phyloP scores from a whole-genome alignment of 208 protist genomes.

The Leishmania tropica region DNA sequence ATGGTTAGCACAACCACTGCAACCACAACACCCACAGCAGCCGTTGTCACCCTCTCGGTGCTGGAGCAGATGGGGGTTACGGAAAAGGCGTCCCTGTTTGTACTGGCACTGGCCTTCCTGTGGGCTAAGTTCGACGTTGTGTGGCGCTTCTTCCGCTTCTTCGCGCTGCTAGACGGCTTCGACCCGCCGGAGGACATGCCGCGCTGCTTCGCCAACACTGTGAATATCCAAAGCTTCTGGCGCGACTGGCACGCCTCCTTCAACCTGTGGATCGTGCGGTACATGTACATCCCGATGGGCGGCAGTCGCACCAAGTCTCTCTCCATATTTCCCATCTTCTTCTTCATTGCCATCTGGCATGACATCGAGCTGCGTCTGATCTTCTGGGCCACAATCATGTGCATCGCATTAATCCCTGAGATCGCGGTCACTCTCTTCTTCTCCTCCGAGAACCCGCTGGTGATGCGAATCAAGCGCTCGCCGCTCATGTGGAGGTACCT shows the following conservation, averaged over 20 bases:
- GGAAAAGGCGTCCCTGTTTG: constrained; percentile 36
- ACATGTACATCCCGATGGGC: constrained; percentile 95
- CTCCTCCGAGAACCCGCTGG: constrained; percentile 25
- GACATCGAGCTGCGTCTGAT: constrained; percentile 81
- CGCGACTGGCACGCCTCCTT: constrained; percentile 93
- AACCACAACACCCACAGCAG: not conserved
- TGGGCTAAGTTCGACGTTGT: constrained; percentile 93
- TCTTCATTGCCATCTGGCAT: constrained; percentile 94
- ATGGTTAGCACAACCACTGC: not conserved
- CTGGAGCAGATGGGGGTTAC: constrained; percentile 18
- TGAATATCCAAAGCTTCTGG: constrained; percentile 92
- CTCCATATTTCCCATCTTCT: constrained; percentile 89
- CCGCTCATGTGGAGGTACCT: constrained; percentile 46
- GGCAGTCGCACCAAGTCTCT: constrained; percentile 62
- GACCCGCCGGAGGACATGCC: constrained; percentile 92
- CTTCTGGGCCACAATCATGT: constrained; percentile 74
- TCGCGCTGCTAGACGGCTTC: constrained; percentile 83
- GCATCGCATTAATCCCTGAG: constrained; percentile 69
- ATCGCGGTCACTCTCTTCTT: constrained; percentile 54
- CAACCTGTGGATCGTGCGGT: constrained; percentile 94
- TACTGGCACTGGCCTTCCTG: constrained; percentile 77
- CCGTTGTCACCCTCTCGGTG: constrained; percentile 11
- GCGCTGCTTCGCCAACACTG: constrained; percentile 87
- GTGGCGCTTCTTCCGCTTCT: constrained; percentile 90
- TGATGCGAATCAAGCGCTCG: constrained; percentile 24